A percentile compares a stretch with the other conserved stretches of the same genome.
These are phyloP conservation scores for Picea abies DNA, from an alignment of 83 land plant genomes.

Conservation along the genomic window DNA sequence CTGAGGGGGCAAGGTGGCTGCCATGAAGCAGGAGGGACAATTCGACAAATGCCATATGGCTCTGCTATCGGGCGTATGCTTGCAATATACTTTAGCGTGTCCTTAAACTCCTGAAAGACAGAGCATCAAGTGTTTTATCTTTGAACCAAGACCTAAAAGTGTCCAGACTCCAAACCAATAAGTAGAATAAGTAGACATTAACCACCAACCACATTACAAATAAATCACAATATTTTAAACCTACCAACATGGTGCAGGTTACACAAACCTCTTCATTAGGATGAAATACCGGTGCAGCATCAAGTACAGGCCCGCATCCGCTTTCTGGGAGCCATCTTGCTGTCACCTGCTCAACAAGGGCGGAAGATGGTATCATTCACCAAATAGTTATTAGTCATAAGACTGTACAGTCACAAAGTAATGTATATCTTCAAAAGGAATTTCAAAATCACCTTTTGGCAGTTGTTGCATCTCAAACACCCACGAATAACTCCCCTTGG, in stretches of 20 bases:
- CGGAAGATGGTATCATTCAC: neutral
- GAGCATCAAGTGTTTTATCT: neutral
- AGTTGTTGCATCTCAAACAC: slow-evolving; percentile 55
- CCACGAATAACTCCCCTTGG: slow-evolving; percentile 82
- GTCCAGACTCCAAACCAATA: neutral
- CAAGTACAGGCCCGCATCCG: slow-evolving; percentile 46
- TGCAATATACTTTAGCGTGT: slow-evolving; percentile 76
- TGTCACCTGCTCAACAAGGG: slow-evolving; percentile 43
- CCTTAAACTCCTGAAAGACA: slow-evolving; percentile 70
- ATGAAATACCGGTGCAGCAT: slow-evolving; percentile 69
- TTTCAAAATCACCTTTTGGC: slow-evolving; percentile 63
- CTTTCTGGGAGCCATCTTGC: slow-evolving; percentile 71
- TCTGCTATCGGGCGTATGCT: slow-evolving; percentile 74
- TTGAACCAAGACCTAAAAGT: too few species aligned
- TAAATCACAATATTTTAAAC: neutral
- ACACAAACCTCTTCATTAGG: slow-evolving; percentile 72
- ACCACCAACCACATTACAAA: neutral
- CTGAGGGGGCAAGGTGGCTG: slow-evolving; percentile 74
- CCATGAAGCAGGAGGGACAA: slow-evolving; percentile 93
- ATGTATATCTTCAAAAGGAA: slow-evolving; percentile 3
- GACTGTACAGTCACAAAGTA: neutral
- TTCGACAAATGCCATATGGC: slow-evolving; percentile 89
- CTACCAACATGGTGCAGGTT: neutral
- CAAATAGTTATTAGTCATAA: neutral
- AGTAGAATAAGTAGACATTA: neutral